Percentiles rank a stretch among this genome's conserved stretches.
These are phyloP conservation scores for Moricandia moricandioides DNA, from an alignment of 345 rosid species.

Conservation along the genomic window DNA sequence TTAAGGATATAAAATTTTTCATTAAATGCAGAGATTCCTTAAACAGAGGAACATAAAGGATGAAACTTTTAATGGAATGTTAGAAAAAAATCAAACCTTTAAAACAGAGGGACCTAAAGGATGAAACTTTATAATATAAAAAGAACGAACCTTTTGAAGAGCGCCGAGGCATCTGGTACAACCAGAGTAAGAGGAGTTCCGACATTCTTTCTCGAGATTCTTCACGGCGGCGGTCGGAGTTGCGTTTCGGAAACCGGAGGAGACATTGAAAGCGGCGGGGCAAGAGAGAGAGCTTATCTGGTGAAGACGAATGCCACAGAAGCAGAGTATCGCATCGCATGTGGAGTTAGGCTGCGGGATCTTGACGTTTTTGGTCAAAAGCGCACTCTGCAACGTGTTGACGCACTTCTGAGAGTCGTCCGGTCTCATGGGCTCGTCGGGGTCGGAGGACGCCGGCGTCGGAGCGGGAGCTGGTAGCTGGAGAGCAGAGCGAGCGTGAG, in stretches of 20 bases:
- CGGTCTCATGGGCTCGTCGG: slow-evolving; percentile 33
- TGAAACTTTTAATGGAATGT: too few relatives aligned
- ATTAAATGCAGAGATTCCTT: slow-evolving; percentile 32
- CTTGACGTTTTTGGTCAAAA: slow-evolving; percentile 69
- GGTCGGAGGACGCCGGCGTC: not conserved
- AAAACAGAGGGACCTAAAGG: too few relatives aligned
- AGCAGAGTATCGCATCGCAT: slow-evolving; percentile 85
- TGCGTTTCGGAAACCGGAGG: slow-evolving; percentile 61
- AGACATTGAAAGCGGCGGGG: slow-evolving; percentile 87
- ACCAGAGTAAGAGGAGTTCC: slow-evolving; percentile 84
- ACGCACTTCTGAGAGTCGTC: slow-evolving; percentile 97
- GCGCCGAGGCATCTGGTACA: slow-evolving; percentile 95
- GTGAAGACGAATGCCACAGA: slow-evolving; percentile 93
- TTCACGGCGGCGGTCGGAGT: slow-evolving; percentile 86
- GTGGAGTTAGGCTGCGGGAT: slow-evolving; percentile 81
- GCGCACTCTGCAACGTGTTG: slow-evolving; percentile 76
- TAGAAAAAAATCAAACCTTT: too few relatives aligned
- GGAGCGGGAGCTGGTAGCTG: too few relatives aligned
- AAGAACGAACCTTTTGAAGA: slow-evolving; percentile 72
- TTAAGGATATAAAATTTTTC: slow-evolving; percentile 10
- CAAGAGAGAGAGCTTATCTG: slow-evolving; percentile 93
- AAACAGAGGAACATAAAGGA: too few relatives aligned
- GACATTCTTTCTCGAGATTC: slow-evolving; percentile 85
- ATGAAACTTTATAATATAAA: slow-evolving; percentile 12
- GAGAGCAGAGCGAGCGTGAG: too few relatives aligned